Base-by-base conservation (phyloP, 1,139 yeast genomes). In the Pichia sp. region DNA sequence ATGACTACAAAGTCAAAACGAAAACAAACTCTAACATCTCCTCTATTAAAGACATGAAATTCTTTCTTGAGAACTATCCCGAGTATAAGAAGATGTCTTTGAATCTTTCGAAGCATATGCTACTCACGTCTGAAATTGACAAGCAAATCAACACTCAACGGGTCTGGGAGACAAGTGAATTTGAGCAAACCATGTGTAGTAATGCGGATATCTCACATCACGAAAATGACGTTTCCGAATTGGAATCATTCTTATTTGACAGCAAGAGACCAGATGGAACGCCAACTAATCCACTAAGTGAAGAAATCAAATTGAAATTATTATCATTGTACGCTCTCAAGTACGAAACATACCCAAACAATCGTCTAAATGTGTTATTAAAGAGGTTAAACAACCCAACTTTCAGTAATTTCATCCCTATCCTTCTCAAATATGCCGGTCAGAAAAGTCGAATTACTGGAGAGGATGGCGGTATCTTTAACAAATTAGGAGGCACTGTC, bases 71-170 rank as follows among this genome's bases (percentile, higher is more conserved):
- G 58, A 90, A 89, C 62, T 90, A 87, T 64, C 99, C 99, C 1
- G 98, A 93, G 67, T 92, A 87, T 67, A 85, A 90, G 60, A 88
- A 88, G 66, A 76, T 92, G 49, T 87, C 95, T 11, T 84, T 90
- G 45, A 93, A 90, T 66, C 90, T 95, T n/a, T 81, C 95, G 46
- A 93, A 93, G 66, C 99, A 95, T 70, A 90, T 95, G 76, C 83
- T 95, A 23, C 76, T 93, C 40, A 90, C 93, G 7, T 81, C 93
- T 42, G 98, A 92, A 65, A 77, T 93, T 50, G 95, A 92, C 63
- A 79, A 81, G 54, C 85, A 84, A 55, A 80, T 89, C 47, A 78
- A 80, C 26, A 63, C 69, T 23, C 76, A 78, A 54, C 77, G 86
- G 59, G 73, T 93, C 50, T 86, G 97, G 87, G 90, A 86, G 57